A percentile compares a stretch with the other conserved stretches of the same genome.
Evolutionary conservation across 345 rosid species (phyloP).

Genomic region (Cardiospermum halicacabum): DNA sequence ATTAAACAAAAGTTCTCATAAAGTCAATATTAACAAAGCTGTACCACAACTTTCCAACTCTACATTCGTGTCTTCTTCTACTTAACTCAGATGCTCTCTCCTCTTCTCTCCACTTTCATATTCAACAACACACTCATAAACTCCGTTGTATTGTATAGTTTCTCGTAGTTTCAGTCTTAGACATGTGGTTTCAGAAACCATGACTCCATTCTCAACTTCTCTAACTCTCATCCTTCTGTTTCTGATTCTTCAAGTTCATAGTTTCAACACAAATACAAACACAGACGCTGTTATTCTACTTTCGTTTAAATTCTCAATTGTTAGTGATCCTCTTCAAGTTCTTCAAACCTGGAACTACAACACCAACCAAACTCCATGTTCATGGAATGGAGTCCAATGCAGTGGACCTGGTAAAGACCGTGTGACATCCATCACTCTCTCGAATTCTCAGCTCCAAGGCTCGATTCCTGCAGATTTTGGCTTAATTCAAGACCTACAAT

Average conservation of each 20-base stretch:
- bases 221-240: too few species aligned
- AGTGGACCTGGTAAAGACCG: conserved; percentile 29
- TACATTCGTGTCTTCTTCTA: conserved; percentile 46
- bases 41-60: conserved; percentile 33
- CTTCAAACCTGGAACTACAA: conserved; percentile 54
- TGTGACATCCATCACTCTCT: conserved; percentile 60
- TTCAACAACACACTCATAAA: too few species aligned
- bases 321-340: conserved; percentile 58
- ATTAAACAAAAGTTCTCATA: not conserved
- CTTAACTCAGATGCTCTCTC: conserved; percentile 63
- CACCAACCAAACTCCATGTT: conserved; percentile 71
- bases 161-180: too few species aligned
- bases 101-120: too few species aligned
- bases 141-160: too few species aligned
- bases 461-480: conserved; percentile 71
- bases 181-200: too few species aligned
- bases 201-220: too few species aligned
- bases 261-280: too few species aligned
- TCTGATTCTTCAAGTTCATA: too few species aligned
- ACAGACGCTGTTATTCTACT: conserved; percentile 75
- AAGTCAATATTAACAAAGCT: conserved; percentile 52
- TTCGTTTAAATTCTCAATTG: conserved; percentile 65
- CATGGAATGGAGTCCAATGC: conserved; percentile 79
- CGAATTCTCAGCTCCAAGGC: conserved; percentile 61
- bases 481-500: conserved; percentile 43